These are phyloP conservation scores for Poterioochromonas sp. DNA, from an alignment of 352 stramenopile species.

Conservation along the genomic window DNA sequence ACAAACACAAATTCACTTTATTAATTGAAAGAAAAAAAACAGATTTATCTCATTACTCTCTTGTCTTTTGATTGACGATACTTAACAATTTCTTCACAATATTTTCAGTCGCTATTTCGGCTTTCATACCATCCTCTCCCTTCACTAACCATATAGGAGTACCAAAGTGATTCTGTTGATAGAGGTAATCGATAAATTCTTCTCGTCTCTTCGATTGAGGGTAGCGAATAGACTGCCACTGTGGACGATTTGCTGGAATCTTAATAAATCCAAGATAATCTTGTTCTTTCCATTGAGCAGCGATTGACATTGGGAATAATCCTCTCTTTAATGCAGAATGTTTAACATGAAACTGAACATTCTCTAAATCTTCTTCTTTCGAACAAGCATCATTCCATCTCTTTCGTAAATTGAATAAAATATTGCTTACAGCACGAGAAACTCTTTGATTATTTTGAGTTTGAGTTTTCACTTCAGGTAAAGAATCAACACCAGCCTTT, in stretches of 20 bases:
- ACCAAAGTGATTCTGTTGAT: background rate
- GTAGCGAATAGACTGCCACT: background rate
- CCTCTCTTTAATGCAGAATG: too few species aligned
- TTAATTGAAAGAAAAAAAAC: background rate
- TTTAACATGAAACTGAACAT: too few species aligned
- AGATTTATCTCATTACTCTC: background rate
- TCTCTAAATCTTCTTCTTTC: too few species aligned
- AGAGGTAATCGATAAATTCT: background rate
- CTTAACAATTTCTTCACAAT: background rate
- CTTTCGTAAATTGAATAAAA: too few species aligned
- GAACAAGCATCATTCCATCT: too few species aligned
- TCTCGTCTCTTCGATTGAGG: background rate
- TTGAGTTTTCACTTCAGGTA: too few species aligned
- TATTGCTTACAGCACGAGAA: too few species aligned
- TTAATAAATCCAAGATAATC: too few species aligned
- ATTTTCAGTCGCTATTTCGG: background rate
- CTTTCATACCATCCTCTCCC: background rate
- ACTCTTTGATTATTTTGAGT: too few species aligned
- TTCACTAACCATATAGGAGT: background rate
- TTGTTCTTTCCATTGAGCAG: too few species aligned
- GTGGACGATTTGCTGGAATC: background rate
- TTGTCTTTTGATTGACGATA: background rate
- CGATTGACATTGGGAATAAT: too few species aligned
- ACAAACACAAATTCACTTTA: background rate
- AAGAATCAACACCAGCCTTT: too few species aligned